These are phyloP conservation scores for Litchi chinensis DNA, from an alignment of 345 rosid genomes.

Conservation along the genomic window DNA sequence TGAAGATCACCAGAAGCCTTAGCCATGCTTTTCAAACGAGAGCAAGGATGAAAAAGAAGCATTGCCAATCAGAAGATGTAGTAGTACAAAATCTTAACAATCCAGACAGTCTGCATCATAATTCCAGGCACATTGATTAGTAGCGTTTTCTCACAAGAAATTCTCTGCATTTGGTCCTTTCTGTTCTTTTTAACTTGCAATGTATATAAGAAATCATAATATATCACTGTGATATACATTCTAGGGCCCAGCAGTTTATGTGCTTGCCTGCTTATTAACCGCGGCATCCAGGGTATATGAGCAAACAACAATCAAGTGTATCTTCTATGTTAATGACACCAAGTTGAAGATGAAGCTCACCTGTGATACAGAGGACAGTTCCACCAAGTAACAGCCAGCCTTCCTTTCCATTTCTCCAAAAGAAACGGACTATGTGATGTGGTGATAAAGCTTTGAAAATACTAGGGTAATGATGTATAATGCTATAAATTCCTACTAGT, in stretches of 20 bases:
- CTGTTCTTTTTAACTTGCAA: background rate
- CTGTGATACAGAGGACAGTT: conserved; percentile 84
- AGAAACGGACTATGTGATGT: conserved; percentile 59
- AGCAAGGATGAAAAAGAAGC: background rate
- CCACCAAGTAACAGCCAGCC: conserved; percentile 88
- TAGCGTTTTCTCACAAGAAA: background rate
- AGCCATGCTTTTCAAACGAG: background rate
- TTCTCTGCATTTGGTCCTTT: background rate
- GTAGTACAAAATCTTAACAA: background rate
- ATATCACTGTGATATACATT: background rate
- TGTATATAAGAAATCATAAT: background rate
- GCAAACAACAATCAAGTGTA: background rate
- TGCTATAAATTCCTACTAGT: conserved; percentile 73
- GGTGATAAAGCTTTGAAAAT: conserved; percentile 87
- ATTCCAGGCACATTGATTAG: background rate
- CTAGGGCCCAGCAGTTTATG: background rate
- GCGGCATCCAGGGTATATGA: background rate
- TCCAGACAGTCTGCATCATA: background rate
- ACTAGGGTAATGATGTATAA: conserved; percentile 62
- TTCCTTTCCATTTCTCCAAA: conserved; percentile 62
- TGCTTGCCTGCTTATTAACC: background rate
- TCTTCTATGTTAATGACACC: background rate
- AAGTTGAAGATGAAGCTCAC: conserved; percentile 30
- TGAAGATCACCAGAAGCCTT: conserved; percentile 4
- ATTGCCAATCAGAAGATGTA: background rate